Percentiles rank a stretch among this genome's conserved stretches.
These are phyloP conservation scores for Exophiala sp. DNA, from an alignment of 2,329 filamentous ascomycete species.

Conservation along the genomic window DNA sequence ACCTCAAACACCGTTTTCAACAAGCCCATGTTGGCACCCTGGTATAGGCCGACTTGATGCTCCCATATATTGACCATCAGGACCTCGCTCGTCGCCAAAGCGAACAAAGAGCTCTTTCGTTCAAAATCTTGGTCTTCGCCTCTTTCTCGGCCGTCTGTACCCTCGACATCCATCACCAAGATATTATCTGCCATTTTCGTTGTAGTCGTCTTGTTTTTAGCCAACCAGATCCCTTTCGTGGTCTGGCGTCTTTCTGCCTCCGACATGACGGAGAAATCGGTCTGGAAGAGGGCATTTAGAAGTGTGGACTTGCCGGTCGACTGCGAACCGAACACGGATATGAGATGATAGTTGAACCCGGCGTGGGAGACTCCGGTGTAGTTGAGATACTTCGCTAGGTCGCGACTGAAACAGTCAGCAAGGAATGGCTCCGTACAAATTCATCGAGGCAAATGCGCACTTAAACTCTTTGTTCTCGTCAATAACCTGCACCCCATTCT, in stretches of 20 bases:
- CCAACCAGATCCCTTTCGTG: constrained; percentile 99
- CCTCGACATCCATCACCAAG: constrained; percentile 98
- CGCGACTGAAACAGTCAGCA: constrained; percentile 49
- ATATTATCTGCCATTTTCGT: constrained; percentile 86
- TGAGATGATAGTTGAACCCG: constrained; percentile 98
- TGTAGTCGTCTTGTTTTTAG: constrained; percentile 70
- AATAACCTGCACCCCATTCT: constrained; percentile 94
- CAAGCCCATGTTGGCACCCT: constrained; percentile 97
- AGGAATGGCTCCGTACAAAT: neutral
- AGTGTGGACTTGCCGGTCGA: constrained; percentile 97
- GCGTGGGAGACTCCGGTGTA: constrained; percentile 73
- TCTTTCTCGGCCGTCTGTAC: constrained; percentile 89
- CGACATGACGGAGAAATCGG: constrained; percentile 95
- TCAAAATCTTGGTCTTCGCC: constrained; percentile 99
- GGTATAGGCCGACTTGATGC: constrained; percentile 94
- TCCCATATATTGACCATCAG: constrained; percentile 99
- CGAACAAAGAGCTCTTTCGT: constrained; percentile 94
- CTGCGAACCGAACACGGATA: constrained; percentile 97
- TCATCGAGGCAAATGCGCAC: constrained; percentile 41
- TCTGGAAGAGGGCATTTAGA: constrained; percentile 91
- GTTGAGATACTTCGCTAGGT: constrained; percentile 75
- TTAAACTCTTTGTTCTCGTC: constrained; percentile 97
- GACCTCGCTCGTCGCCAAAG: constrained; percentile 93
- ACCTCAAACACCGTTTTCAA: constrained; percentile 99
- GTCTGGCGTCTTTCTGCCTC: constrained; percentile 91